Evolutionary conservation across 139 green algal species (phyloP), one percentile per base, ranked within the genome.

Genomic region (Chlorella vulgaris): DNA sequence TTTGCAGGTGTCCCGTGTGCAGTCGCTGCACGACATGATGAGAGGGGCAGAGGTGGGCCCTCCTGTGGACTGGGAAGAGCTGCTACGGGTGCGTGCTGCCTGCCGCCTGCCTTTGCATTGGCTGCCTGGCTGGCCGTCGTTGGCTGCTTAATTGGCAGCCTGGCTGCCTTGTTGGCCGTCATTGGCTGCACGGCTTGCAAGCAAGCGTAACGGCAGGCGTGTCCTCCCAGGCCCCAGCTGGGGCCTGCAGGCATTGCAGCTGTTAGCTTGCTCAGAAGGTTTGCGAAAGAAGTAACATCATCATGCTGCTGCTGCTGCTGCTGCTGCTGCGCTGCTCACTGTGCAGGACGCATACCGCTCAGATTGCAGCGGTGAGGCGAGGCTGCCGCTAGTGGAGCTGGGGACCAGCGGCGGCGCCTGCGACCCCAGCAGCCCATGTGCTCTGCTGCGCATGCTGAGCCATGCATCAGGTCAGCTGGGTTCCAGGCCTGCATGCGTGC

Each of bases 81-180:
- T 82, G 76, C 43, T 82, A 43, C 42, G 67, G 63, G 76, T 82
- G 76, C 63, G 76, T 26, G 47, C 47, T 55, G 47, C 47, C 47
- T 65, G 15, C 21, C 22, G 5, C 22, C 55, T 31, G 8, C 21
- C 55, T n/a, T 65, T 65, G 28, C 55, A 10, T 58, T 58, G 10
- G 13, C 15, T 58, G 10, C 47, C 47, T 58, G 47, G 15, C 13
- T 58, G 47, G 15, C 13, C 15, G 47, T 24, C 13, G 47, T 58
- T 58, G 10, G 47, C 47, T 24, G 10, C 47, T 24, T 7, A 36
- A 31, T 21, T 29, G 58, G 18, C 15, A 36, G 58, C n/a, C 58
- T 13, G 18, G 21, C 58, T 31, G 58, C n/a, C 15, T 21, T 67
- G 58, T 21, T 29, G 22, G n/a, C n/a, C n/a, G 21, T 36, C 21